These are phyloP conservation scores for Moesziomyces sp. DNA, from an alignment of 1,284 basidiomycete genomes.

Conservation along the genomic window DNA sequence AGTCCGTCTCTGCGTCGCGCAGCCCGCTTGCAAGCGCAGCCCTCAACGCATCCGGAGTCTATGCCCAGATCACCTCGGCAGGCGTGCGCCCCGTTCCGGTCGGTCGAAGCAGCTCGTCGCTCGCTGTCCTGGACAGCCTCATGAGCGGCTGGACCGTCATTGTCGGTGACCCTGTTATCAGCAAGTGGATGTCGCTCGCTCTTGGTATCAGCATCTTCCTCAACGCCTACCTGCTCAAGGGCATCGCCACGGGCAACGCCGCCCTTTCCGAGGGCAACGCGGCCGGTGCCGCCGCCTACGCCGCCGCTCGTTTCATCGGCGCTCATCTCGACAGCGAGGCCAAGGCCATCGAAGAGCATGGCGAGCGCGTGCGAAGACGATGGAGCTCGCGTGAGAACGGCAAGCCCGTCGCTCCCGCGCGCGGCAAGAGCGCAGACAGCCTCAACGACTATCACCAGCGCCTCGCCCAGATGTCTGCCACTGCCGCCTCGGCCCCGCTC, in stretches of 20 bases:
- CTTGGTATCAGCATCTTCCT: slow-evolving; percentile 87
- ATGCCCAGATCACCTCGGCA: slow-evolving; percentile 23
- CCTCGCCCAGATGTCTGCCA: slow-evolving; percentile 42
- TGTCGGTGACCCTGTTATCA: slow-evolving; percentile 92
- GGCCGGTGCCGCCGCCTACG: slow-evolving; percentile 65
- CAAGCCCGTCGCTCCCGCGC: slow-evolving; percentile 4
- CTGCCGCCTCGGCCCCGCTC: slow-evolving; percentile 23
- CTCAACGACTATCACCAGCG: slow-evolving; percentile 69
- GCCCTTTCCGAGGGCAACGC: slow-evolving; percentile 65
- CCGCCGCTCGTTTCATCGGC: slow-evolving; percentile 66
- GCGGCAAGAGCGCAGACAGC: slow-evolving; percentile 37
- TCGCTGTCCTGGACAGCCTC: slow-evolving; percentile 78
- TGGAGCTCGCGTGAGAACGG: slow-evolving; percentile 36
- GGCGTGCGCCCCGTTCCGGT: slow-evolving; percentile 24
- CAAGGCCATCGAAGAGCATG: slow-evolving; percentile 36
- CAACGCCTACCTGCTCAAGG: slow-evolving; percentile 92
- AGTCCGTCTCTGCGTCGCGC: slow-evolving; percentile 29
- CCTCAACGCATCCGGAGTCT: slow-evolving; percentile 56
- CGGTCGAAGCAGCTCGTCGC: slow-evolving; percentile 39
- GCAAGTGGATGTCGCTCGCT: slow-evolving; percentile 93
- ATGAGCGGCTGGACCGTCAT: slow-evolving; percentile 94
- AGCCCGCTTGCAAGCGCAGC: slow-evolving; percentile 53
- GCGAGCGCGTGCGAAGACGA: slow-evolving; percentile 25
- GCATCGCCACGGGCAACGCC: slow-evolving; percentile 71
- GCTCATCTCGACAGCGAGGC: slow-evolving; percentile 60